Conservation (phyloP, 2,329 filamentous ascomycete species). For the Fusarium globosum region DNA sequence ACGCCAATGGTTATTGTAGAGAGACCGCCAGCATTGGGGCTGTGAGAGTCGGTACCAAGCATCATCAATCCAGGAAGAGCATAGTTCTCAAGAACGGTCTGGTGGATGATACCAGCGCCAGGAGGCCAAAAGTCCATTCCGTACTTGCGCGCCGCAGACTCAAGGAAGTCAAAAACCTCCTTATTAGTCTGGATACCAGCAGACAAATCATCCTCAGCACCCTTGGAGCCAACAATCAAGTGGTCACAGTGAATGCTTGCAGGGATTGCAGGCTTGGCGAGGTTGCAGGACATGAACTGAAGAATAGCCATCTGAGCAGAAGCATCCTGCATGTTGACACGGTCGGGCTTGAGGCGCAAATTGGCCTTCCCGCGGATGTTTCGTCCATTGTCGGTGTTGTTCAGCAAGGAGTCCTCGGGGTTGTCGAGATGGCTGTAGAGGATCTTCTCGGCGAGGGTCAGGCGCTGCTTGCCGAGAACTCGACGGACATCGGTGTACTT, state of each 20-base stretch:
- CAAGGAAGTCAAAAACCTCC: conserved; percentile 97
- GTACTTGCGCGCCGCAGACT: conserved; percentile 90
- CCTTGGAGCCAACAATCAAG: conserved; percentile 95
- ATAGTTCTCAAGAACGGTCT: conserved; percentile 98
- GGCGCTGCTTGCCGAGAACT: conserved; percentile 72
- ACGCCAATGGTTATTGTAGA: conserved; percentile 96
- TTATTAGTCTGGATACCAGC: conserved; percentile 91
- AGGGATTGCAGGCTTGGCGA: conserved; percentile 89
- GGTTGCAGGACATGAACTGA: conserved; percentile 97
- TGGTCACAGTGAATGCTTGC: conserved; percentile 99
- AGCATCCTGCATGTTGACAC: conserved; percentile 99
- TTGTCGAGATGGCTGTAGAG: conserved; percentile 95
- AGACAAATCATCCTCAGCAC: conserved; percentile 85
- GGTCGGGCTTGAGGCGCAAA: conserved; percentile 95
- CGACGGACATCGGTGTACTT: conserved; percentile 80
- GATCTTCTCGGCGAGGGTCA: conserved; percentile 98
- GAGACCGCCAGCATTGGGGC: conserved; percentile 94
- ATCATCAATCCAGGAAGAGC: conserved; percentile 98
- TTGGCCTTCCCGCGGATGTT: conserved; percentile 89
- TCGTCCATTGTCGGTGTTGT: conserved; percentile 83
- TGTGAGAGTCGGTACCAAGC: conserved; percentile 97
- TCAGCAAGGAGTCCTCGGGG: conserved; percentile 86
- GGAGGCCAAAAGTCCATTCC: conserved; percentile 97
- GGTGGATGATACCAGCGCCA: conserved; percentile 94
- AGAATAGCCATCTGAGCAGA: conserved; percentile 98